Evolutionary conservation across 768 basidiomycete species (phyloP), one percentile per base, ranked within the genome.

Genomic region (Lactifluus rugatus): DNA sequence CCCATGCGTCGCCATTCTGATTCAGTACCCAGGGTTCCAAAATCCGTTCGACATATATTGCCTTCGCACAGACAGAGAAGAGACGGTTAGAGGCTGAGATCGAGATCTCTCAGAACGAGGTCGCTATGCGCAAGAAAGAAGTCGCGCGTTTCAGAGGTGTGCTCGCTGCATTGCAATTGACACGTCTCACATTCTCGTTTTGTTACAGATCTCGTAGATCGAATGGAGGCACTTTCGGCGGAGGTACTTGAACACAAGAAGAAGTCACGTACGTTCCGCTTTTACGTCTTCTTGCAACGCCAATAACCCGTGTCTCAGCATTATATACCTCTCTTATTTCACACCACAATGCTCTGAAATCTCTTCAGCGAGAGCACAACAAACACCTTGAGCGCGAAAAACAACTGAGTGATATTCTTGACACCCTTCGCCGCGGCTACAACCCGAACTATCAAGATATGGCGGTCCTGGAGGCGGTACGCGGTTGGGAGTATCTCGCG

Each of bases 381-480:
- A 81, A 83, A 60, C 83, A 89, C 57, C 70, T 89, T 26, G 81
- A 87, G 58, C 85, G 86, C 52, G 84, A 94, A 66, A 80, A 80
- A 59, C 77, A 82, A 47, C 81, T 99, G 2, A 87, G 85, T 23
- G 80, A 84, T n/a, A 89, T 99, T 51, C 79, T 99, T 6, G 80
- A 84, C 57, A 75, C 84, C 28, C 80, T 99, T 11, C 80, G 90
- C 21, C 80, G 81, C 10, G 85, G 87, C 4, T 97, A 96, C 74
- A 99, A 99, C 70, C 95, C 95, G 16, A 99, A 99, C 70, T 97
- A 97, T 72, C 94, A 97, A 69, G 95, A 99, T 68, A 98, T 99
- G 95, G 93, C 93, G 2, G 95, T 98, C 48, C 81, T 96, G 28
- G 94, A 95, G 64, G 94, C 95, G 17, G 93, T 97, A 16, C 84